Base-by-base conservation (phyloP, 106 monocot genomes). In the Acanthochlamys bracteata region DNA sequence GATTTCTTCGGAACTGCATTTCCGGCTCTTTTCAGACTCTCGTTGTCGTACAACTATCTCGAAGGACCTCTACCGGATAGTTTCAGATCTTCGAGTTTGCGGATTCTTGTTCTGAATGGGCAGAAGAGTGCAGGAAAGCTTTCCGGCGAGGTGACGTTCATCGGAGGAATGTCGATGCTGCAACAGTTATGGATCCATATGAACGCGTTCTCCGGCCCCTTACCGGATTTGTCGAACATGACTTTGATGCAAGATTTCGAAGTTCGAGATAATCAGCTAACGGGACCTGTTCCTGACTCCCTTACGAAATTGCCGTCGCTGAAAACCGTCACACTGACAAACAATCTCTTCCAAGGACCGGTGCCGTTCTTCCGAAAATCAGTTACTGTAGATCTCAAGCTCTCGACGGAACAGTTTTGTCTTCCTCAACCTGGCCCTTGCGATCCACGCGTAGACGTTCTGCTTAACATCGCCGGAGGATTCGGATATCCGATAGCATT, bases 331-430 rank as follows among this genome's bases (percentile, higher is more conserved):
- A 54, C 68, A 0, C 71, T 89, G 52, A 71, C 89, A 24, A 89
- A 89, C 54, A 89, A 89, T 25, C 59, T 79, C 3, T 73, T 89
- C 4, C 89, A 89, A 64, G 89, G 89, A 7, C 79, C 84, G 3
- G 64, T 82, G 25, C 89, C 89, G 17, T 59, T 61, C 14, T 85
- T 89, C 57, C 59, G 63, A 1, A 45, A 20, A 41, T 21, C 21
- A 0, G 81, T 81, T 0, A 61, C 17, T 14, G 25, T 71, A 4
- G 84, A 73, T 54, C 7, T 74, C 9, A 61, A 63, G 19, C 59
- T 64, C 0, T 22, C 22, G 8, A 39, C 47, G 7, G 77, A 90
- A 58, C 69, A 67, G 11, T 90, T 90, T 66, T 90, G 89, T 60
- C 55, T 72, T 21, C 42, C 42, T 3, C 41, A 13, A 0, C 75